Base-by-base conservation (phyloP, 495 filamentous ascomycete species). In the Daldinia grandis region DNA sequence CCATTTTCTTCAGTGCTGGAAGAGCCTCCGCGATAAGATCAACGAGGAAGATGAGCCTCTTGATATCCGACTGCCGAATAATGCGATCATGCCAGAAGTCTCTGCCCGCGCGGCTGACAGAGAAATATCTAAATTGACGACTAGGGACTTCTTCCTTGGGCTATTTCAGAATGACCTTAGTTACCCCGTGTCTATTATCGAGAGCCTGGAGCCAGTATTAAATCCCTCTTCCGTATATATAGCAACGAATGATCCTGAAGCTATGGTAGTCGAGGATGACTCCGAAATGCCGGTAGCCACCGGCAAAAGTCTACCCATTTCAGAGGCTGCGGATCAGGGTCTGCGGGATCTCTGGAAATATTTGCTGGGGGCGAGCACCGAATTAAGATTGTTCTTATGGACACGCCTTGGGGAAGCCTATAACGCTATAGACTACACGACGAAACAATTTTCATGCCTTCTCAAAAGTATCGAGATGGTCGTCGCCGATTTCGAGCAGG, bases 131-230 rank as follows among this genome's bases (percentile, higher is more conserved):
- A 92, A 93, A 74, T 82, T 98, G 14, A 97, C 92, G 14, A 98
- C 94, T 0, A 94, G 95, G 88, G 96, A 97, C 73, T 98, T 97
- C 79, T 98, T 99, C 79, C 83, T 91, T 65, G 91, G 88, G 30
- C 87, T 99, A 0, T 97, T 98, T 69, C 83, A 86, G 37, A 83
- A 86, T 10, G 83, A 87, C 42, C 78, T 86, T 33, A 87, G 87
- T 37, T 88, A 97, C 73, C 90, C 95, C 0, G 84, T 92, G 4
- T 86, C 88, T 8, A 85, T 97, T 4, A 97, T 99, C 70, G 93
- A 97, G 70, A 95, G 88, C 38, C 82, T 99, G 33, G 96, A 99
- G 71, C 95, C 96, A 1, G 89, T 99, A 15, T 85, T 99, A 1
- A 93, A 96, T 60, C 89, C 90, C 10, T 81, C 87, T 17, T 88